Conservation (phyloP, 345 rosid species). For the Pseudoturritis turrita region DNA sequence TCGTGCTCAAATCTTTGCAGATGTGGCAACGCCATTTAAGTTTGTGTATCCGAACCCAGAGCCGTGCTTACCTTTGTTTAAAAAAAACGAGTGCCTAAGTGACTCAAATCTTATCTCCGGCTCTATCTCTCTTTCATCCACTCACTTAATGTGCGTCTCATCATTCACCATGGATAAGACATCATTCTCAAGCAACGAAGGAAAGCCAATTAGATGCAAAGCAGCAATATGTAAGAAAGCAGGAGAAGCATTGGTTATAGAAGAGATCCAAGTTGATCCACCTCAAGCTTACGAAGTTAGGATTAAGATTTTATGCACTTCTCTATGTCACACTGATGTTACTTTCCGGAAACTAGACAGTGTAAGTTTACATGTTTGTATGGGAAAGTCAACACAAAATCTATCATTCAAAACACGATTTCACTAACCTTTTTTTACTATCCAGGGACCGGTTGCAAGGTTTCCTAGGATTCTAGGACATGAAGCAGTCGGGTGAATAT, state of each 20-base stretch:
- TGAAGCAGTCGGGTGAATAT: conserved; percentile 61
- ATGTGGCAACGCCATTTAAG: too few species aligned
- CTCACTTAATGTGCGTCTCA: not conserved
- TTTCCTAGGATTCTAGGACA: conserved; percentile 71
- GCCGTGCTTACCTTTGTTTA: too few species aligned
- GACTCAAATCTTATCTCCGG: not conserved
- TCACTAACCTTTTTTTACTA: not conserved
- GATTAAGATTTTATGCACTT: conserved; percentile 63
- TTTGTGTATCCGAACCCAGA: too few species aligned
- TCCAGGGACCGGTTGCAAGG: conserved; percentile 39
- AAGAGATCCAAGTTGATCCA: conserved; percentile 66
- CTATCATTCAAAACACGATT: not conserved
- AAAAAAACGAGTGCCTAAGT: too few species aligned
- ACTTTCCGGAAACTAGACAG: conserved; percentile 34
- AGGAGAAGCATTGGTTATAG: conserved; percentile 47
- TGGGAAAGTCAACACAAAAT: too few species aligned
- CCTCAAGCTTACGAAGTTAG: conserved; percentile 66
- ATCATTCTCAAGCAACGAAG: conserved; percentile 19
- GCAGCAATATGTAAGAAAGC: conserved; percentile 54
- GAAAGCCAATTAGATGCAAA: conserved; percentile 55
- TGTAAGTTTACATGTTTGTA: conserved; percentile 33
- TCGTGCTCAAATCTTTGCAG: too few species aligned
- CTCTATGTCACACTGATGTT: conserved; percentile 61
- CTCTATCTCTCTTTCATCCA: not conserved
- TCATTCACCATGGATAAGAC: not conserved